Base-by-base conservation (phyloP, 768 basidiomycete species). In the Termitomyces sp. region DNA sequence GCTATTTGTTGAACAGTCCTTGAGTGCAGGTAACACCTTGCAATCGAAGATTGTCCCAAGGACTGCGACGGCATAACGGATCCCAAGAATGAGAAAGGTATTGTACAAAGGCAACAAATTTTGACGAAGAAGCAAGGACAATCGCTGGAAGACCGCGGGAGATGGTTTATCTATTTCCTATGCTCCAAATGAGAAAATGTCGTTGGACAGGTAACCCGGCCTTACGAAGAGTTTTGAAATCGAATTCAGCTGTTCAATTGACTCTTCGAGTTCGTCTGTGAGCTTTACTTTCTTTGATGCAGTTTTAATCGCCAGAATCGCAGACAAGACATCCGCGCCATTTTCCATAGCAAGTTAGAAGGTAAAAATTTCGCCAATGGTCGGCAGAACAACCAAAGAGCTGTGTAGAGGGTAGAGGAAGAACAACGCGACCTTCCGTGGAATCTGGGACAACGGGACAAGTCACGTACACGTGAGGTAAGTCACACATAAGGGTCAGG, bases 91-190 rank as follows among this genome's bases (percentile, higher is more conserved):
- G 0, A 73, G 69, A 56, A 74, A 71, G 9, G 63, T 59, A 32
- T 62, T 60, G 54, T 83, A 84, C 7, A 83, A 61, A n/a, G 73
- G 72, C 41, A 73, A 57, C 38, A 83, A 62, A 22, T 72, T 70
- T 40, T 68, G 62, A 51, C 80, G 74, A 43, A 84, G 69, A 49
- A 76, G 65, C 4, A 65, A 60, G 5, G 68, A 60, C 45, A 84
- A 65, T 53, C 71, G 75, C 24, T 62, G 64, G n/a, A 74, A 63
- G 22, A 69, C 68, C 52, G 70, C 60, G n/a, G 65, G 42, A 14
- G 77, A 75, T 14, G 73, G 62, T 2, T 69, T 55, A 2, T 74
- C 69, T 0, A 71, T 67, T 49, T 77, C 72, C 78, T 81, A 38
- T n/a, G 15, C n/a, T n/a, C 44, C 53, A 24, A 48, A 45, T 47